Conservation (phyloP, 1,284 basidiomycete species). For the Cerrena zonata region DNA sequence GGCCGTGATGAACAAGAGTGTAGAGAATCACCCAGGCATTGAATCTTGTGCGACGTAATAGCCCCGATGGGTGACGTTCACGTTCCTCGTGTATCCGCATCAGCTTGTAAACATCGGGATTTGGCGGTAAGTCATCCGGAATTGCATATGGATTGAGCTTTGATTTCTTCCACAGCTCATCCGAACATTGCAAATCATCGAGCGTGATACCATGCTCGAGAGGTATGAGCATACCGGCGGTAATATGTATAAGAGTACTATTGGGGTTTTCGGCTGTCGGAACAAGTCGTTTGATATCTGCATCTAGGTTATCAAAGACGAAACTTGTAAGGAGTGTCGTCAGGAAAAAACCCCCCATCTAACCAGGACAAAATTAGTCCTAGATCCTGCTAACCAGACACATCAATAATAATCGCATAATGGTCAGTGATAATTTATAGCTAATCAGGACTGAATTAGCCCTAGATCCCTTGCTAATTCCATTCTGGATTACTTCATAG, state of each 20-base stretch:
- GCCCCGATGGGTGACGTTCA: not conserved
- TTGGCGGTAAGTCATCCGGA: no score
- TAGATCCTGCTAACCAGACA: no score
- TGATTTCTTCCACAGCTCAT: not conserved
- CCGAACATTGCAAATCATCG: not conserved
- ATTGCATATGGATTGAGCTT: no score
- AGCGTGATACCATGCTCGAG: not conserved
- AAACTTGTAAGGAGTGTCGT: not conserved
- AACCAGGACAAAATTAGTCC: no score
- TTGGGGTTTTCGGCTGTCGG: not conserved
- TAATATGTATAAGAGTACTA: not conserved
- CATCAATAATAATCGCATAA: no score
- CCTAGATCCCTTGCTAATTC: no score
- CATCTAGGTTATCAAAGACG: slow-evolving; percentile 1
- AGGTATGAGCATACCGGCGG: not conserved
- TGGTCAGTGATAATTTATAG: no score
- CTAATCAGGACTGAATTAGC: no score
- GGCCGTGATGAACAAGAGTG: slow-evolving; percentile 4
- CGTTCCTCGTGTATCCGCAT: not conserved
- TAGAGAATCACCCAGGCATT: slow-evolving; percentile 3
- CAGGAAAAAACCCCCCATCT: no score
- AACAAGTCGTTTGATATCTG: not conserved
- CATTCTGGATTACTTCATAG: no score
- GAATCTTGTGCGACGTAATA: not conserved
- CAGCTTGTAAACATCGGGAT: not conserved